Evolutionary conservation across 2,329 filamentous ascomycete species (phyloP).

Genomic region (Fusarium nelsonii): DNA sequence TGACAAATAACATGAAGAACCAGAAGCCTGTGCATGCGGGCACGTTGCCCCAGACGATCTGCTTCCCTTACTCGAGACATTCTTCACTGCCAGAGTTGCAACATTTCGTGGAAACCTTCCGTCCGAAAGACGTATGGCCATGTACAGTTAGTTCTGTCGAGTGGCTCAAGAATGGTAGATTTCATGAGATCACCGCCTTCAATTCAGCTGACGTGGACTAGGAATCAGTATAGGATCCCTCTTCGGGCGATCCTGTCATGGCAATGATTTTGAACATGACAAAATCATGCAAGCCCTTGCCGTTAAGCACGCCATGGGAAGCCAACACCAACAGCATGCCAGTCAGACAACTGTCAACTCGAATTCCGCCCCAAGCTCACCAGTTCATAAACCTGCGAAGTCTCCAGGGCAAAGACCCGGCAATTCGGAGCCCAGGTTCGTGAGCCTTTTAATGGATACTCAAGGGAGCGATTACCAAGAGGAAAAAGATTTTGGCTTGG

Average conservation of each 20-base stretch:
- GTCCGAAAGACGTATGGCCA: constrained; percentile 82
- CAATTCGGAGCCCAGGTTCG: neutral
- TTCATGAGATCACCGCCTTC: too few relatives aligned
- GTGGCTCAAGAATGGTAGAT: constrained; percentile 69
- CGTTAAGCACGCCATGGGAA: neutral
- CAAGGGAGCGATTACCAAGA: neutral
- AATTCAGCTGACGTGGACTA: constrained; percentile 24
- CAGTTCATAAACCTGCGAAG: neutral
- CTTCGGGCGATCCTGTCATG: constrained; percentile 78
- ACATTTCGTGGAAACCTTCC: constrained; percentile 74
- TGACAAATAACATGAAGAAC: constrained; percentile 3
- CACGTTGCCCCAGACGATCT: constrained; percentile 59
- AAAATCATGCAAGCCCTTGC: constrained; percentile 61
- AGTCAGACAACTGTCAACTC: constrained; percentile 39
- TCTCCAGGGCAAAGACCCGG: neutral
- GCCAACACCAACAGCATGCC: neutral
- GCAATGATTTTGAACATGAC: constrained; percentile 73
- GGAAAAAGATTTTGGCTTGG: neutral
- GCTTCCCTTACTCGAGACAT: constrained; percentile 89
- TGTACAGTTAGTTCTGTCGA: constrained; percentile 76
- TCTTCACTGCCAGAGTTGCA: constrained; percentile 87
- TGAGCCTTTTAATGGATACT: constrained; percentile 20
- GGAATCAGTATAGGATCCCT: constrained; percentile 73
- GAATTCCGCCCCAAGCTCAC: constrained; percentile 13
- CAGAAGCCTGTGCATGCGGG: neutral